Evolutionary conservation across 495 filamentous ascomycete genomes (phyloP), one percentile per base, ranked within the genome.

Genomic region (Recurvomyces mirabilis): DNA sequence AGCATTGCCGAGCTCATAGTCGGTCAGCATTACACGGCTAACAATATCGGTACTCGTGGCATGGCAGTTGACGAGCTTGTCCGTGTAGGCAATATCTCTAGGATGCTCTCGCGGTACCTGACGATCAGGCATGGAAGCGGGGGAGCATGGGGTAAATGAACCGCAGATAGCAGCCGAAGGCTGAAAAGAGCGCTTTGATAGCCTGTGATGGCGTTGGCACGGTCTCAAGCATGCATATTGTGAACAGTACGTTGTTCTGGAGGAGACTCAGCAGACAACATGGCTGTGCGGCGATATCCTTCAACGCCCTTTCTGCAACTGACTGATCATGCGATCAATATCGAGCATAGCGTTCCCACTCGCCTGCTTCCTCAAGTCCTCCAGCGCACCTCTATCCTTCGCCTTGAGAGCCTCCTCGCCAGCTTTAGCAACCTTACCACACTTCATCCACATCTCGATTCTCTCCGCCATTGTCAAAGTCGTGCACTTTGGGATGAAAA

Each of bases 381-480:
- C 74, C 41, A 82, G 68, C 2, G 76, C 65, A 52, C 78, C 77
- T 40, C 78, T 60, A 61, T 96, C 85, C 64, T 83, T 94, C 41
- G 70, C 69, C 68, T 77, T 82, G 30, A 86, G 72, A 26, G 91
- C 87, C 65, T 96, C 91, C 64, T 95, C 87, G 13, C 80, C 93
- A 10, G 93, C 91, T 66, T 87, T 86, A 18, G 82, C 75, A 21
- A 87, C 70, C 77, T 93, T 77, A 19, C 87, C 88, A 60, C 93
- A 96, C 65, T 93, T 94, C 52, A 93, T 75, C 75, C 85, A 96
- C 91, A 95, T 94, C 56, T 84, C 79, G 40, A 94, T 77, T 24
- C 80, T 68, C 44, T 87, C 82, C 37, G 74, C 70, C 9, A 72
- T 66, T 17, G 71, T 67, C 31, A 80, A 52, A 30, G 64, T 64